phyloP scores from a whole-genome alignment of 1,139 yeast species.

The Citeromyces hawaiiensis region DNA sequence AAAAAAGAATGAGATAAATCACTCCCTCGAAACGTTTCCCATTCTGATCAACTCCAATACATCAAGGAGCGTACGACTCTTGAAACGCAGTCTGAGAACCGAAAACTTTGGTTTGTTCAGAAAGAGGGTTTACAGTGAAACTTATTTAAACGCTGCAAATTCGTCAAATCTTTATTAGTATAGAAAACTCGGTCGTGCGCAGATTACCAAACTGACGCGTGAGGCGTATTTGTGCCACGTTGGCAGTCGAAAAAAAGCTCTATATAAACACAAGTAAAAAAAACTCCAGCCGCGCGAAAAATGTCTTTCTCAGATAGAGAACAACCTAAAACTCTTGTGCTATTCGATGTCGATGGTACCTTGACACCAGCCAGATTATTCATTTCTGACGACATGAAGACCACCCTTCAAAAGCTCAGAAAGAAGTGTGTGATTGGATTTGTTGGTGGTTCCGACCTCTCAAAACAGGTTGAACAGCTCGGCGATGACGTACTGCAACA shows the following conservation, averaged over 20 bases:
- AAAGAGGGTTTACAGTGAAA: too few relatives aligned
- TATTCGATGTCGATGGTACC: constrained; percentile 97
- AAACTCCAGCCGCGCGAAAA: neutral
- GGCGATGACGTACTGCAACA: constrained; percentile 66
- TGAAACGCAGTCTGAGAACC: too few relatives aligned
- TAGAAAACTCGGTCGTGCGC: neutral
- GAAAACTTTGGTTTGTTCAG: too few relatives aligned
- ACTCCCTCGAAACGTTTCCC: too few relatives aligned
- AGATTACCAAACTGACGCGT: neutral
- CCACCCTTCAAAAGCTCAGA: constrained; percentile 61
- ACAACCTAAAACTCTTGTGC: constrained; percentile 51
- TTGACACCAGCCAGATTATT: constrained; percentile 91
- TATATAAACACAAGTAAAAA: neutral
- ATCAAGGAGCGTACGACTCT: too few relatives aligned
- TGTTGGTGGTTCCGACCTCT: constrained; percentile 95
- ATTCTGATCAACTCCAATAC: too few relatives aligned
- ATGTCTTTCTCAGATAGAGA: constrained; percentile 43
- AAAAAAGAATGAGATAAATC: too few relatives aligned
- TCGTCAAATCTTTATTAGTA: too few relatives aligned
- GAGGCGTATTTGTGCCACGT: neutral
- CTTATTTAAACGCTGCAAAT: too few relatives aligned
- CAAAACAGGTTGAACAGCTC: constrained; percentile 91
- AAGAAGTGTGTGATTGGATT: constrained; percentile 90
- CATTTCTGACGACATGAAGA: constrained; percentile 70
- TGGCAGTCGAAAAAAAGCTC: constrained; percentile 1